Evolutionary conservation across 768 basidiomycete genomes (phyloP), one percentile per base, ranked within the genome.

Genomic region (Lyophyllum atratum): DNA sequence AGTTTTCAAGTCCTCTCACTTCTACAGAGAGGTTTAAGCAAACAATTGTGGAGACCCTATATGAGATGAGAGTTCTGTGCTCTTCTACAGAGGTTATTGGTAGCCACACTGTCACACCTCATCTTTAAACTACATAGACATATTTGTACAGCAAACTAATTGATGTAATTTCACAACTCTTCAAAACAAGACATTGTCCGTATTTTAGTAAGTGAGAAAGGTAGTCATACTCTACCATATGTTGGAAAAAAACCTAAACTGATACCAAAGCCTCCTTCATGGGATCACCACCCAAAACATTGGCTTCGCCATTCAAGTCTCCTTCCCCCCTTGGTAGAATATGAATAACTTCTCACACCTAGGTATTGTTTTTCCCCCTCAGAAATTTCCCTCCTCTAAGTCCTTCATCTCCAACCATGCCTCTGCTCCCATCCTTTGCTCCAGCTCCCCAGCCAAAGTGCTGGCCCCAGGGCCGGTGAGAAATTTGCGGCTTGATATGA

Each of bases 1-100:
- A 98, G 70, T 74, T 79, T 58, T 89, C 89, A 5, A 85, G 79
- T 58, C 66, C 80, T 3, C 65, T 73, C 17, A 95, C 94, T 17
- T 91, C 90, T 17, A 96, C 93, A 14, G 69, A 76, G 8, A 54
- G 56, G 24, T 90, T 96, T 69, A 87, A 89, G 64, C 66, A 76
- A 45, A 81, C 83, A 22, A 72, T 97, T 47, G 68, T 74, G 17
- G 76, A 80, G 51, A 85, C 89, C 15, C 68, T 98, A 61, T 66
- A 76, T 53, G 87, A 93, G 60, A 92, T 96, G 87, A 76, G 80
- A 61, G 59, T 66, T 5, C 70, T 89, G 21, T 90, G 85, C 59
- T 66, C 64, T 47, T 51, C 63, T 59, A 56, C 64, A 34, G 66
- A 74, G 46, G 47, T 63, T 40, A 53, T 50, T 29, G 57, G 68